Percentiles rank a stretch among this genome's conserved stretches.
Evolutionary conservation across 177 flowering plant genomes (phyloP).

Genomic region (Vitis hybrid): DNA sequence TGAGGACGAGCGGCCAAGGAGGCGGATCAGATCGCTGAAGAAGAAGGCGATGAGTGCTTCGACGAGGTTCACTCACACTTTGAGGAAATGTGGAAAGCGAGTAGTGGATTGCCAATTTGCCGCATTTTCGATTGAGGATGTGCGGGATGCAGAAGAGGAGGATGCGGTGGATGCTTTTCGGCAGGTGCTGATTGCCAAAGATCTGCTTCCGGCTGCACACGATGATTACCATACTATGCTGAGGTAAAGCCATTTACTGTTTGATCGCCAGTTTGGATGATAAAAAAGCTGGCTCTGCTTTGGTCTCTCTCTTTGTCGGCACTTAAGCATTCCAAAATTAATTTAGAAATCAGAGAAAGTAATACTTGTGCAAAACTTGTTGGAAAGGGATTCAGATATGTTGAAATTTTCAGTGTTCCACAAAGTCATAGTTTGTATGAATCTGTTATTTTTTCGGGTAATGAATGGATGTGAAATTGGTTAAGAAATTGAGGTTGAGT

Average conservation of each 20-base stretch:
- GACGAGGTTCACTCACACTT: conserved; percentile 37
- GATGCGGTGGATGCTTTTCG: conserved; percentile 62
- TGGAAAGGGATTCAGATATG: too few species aligned
- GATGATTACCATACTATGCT: conserved; percentile 82
- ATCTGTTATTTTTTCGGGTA: neutral
- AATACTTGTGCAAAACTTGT: too few species aligned
- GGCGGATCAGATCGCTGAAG: conserved; percentile 47
- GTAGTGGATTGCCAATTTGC: conserved; percentile 46
- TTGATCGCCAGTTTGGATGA: too few species aligned
- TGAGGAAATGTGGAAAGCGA: conserved; percentile 53
- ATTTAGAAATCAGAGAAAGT: too few species aligned
- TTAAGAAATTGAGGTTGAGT: too few species aligned
- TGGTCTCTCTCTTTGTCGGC: neutral
- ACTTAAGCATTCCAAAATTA: neutral
- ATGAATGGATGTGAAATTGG: too few species aligned
- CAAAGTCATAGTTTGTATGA: neutral
- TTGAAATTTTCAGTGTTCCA: too few species aligned
- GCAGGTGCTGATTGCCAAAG: conserved; percentile 44
- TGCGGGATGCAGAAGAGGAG: conserved; percentile 72
- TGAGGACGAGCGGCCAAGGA: conserved; percentile 59
- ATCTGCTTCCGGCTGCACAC: conserved; percentile 62
- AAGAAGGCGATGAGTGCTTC: conserved; percentile 75
- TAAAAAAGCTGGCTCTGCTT: neutral
- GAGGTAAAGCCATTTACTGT: conserved; percentile 39
- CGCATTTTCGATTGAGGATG: conserved; percentile 58